phyloP scores from a whole-genome alignment of 768 basidiomycete species.

The Amanita pseudoporphyria region DNA sequence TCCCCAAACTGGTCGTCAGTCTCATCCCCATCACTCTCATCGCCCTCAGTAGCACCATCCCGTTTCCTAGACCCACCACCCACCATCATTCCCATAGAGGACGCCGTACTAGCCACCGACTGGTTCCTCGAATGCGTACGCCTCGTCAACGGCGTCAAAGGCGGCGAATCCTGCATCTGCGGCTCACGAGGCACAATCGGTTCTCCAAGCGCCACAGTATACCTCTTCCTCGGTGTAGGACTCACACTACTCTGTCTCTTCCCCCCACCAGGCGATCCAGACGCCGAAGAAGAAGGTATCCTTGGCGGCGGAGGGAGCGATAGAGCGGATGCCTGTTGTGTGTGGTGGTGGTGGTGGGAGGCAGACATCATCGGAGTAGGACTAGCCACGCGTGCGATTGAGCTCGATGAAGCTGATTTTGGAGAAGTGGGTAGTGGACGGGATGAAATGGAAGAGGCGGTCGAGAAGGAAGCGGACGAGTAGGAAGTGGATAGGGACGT shows the following conservation, averaged over 20 bases:
- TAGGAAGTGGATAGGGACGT: slow-evolving; percentile 18
- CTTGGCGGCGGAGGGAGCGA: slow-evolving; percentile 7
- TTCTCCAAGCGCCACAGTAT: slow-evolving; percentile 77
- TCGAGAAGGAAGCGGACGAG: slow-evolving; percentile 16
- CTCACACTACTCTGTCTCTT: slow-evolving; percentile 48
- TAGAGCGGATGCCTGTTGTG: background rate
- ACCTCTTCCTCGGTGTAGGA: slow-evolving; percentile 74
- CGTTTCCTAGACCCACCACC: background rate
- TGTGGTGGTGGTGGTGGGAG: too few relatives aligned
- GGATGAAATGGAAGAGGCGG: slow-evolving; percentile 15
- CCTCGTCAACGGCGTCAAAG: background rate
- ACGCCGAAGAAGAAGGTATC: slow-evolving; percentile 22
- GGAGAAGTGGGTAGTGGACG: slow-evolving; percentile 10
- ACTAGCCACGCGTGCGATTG: slow-evolving; percentile 13
- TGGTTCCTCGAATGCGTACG: slow-evolving; percentile 12
- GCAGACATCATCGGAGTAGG: slow-evolving; percentile 13
- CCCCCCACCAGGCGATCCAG: slow-evolving; percentile 17
- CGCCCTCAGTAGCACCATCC: background rate
- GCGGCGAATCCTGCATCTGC: slow-evolving; percentile 13
- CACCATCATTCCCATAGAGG: slow-evolving; percentile 16
- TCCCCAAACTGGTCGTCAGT: slow-evolving; percentile 36
- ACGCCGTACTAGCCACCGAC: slow-evolving; percentile 29
- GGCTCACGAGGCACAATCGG: slow-evolving; percentile 43
- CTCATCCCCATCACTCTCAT: slow-evolving; percentile 18
- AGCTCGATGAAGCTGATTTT: slow-evolving; percentile 2